phyloP scores from a whole-genome alignment of 2,329 filamentous ascomycete genomes.

The Cercospora nicotianae region DNA sequence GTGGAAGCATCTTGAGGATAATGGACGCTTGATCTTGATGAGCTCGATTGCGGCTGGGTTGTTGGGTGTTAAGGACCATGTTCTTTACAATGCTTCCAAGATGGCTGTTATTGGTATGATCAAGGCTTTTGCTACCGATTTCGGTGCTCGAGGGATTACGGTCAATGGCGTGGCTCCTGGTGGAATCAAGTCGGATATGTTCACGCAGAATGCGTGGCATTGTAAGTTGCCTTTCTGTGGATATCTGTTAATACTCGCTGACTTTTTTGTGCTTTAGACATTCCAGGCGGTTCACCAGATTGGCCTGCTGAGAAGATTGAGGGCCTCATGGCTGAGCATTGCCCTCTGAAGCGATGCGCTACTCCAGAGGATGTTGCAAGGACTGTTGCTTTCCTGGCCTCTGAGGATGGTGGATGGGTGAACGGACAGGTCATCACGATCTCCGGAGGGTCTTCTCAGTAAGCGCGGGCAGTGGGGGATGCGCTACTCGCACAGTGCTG shows the following conservation, averaged over 20 bases:
- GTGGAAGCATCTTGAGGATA: conserved; percentile 67
- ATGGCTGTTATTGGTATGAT: conserved; percentile 72
- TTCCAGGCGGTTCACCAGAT: conserved; percentile 51
- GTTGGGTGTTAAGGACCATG: conserved; percentile 68
- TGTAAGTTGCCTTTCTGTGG: conserved; percentile 13
- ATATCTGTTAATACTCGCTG: background rate
- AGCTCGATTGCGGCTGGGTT: conserved; percentile 68
- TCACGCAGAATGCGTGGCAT: conserved; percentile 49
- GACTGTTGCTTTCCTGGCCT: conserved; percentile 43
- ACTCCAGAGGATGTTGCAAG: conserved; percentile 48
- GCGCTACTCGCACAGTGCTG: background rate
- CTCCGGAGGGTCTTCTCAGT: conserved; percentile 45
- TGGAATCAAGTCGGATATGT: conserved; percentile 77
- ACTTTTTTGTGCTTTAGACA: conserved; percentile 32
- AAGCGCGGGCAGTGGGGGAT: conserved; percentile 8
- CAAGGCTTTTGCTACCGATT: conserved; percentile 70
- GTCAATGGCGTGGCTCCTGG: conserved; percentile 73
- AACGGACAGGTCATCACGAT: conserved; percentile 48
- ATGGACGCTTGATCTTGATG: conserved; percentile 74
- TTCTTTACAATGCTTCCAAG: conserved; percentile 70
- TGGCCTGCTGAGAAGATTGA: conserved; percentile 54
- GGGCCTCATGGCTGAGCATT: conserved; percentile 51
- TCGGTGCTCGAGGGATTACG: conserved; percentile 66
- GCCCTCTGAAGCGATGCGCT: conserved; percentile 52
- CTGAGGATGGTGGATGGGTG: conserved; percentile 44